Evolutionary conservation across 1,284 basidiomycete species (phyloP).

Genomic region (Pseudozyma flocculosa): DNA sequence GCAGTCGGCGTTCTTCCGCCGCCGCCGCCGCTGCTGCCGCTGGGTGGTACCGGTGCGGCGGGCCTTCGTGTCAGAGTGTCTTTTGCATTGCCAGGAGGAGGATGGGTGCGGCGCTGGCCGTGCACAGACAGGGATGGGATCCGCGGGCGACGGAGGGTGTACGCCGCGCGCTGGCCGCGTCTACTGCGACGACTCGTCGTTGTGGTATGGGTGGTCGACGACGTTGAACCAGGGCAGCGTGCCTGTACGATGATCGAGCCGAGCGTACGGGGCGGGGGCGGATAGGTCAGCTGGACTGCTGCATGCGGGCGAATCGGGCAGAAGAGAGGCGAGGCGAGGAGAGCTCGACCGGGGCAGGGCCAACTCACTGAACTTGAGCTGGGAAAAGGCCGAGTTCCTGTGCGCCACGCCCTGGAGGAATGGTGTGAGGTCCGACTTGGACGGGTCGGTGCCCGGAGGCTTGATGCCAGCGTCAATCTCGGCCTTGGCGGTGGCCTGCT

Average conservation of each 20-base stretch:
- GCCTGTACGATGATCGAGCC: slow-evolving; percentile 15
- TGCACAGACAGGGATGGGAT: no score
- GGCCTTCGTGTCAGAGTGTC: no score
- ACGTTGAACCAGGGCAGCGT: slow-evolving; percentile 58
- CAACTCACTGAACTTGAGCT: slow-evolving; percentile 61
- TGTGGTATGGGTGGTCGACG: slow-evolving; percentile 54
- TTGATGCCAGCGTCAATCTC: slow-evolving; percentile 35
- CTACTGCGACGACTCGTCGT: not conserved
- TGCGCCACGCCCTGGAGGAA: slow-evolving; percentile 88
- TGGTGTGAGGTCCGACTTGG: slow-evolving; percentile 71
- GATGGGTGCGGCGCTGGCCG: no score
- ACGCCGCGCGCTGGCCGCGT: no score
- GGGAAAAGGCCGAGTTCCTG: slow-evolving; percentile 88
- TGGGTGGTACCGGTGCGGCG: no score
- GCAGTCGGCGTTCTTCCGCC: no score
- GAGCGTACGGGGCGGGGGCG: no score
- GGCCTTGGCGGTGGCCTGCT: slow-evolving; percentile 33
- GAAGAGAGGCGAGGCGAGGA: not conserved
- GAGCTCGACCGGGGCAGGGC: not conserved
- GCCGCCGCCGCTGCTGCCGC: no score
- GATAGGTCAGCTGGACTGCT: no score
- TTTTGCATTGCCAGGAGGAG: no score
- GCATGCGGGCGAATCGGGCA: no score
- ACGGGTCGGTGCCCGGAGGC: slow-evolving; percentile 35
- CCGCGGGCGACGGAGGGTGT: no score